phyloP scores from a whole-genome alignment of 1,284 basidiomycete genomes.

The Sporisorium sorghi region DNA sequence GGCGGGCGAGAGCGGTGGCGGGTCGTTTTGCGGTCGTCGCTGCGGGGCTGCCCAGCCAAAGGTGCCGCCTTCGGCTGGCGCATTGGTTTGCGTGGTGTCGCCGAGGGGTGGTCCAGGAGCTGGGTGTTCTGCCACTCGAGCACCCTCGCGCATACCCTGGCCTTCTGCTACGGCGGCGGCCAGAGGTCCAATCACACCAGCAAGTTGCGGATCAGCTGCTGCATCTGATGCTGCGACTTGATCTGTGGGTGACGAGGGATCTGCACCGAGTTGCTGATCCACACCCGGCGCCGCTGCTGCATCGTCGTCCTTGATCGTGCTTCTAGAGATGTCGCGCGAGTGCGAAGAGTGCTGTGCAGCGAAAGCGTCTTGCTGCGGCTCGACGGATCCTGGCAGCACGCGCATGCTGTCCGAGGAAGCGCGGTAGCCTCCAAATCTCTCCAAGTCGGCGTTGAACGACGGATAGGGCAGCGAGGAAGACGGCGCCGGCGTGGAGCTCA shows the following conservation, averaged over 20 bases:
- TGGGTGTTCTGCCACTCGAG: not conserved
- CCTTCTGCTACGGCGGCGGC: slow-evolving; percentile 22
- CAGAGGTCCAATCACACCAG: slow-evolving; percentile 26
- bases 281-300: slow-evolving; percentile 2
- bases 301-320: slow-evolving; percentile 13
- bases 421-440: slow-evolving; percentile 32
- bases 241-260: not conserved
- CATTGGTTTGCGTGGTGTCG: not conserved
- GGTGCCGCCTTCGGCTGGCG: not conserved
- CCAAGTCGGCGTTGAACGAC: slow-evolving; percentile 35
- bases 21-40: slow-evolving; percentile 30
- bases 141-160: slow-evolving; percentile 11
- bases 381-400: slow-evolving; percentile 44
- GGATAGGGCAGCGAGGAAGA: slow-evolving; percentile 25
- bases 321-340: slow-evolving; percentile 11
- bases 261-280: slow-evolving; percentile 11
- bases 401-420: slow-evolving; percentile 49
- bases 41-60: slow-evolving; percentile 24
- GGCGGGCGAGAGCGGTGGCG: slow-evolving; percentile 32
- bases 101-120: not conserved
- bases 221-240: slow-evolving; percentile 2
- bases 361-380: slow-evolving; percentile 17
- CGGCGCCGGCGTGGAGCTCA: not conserved
- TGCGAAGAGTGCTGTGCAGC: slow-evolving; percentile 11
- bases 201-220: slow-evolving; percentile 21